These are phyloP conservation scores for Pestalotiopsis sp. DNA, from an alignment of 2,329 filamentous ascomycete genomes.

Conservation along the genomic window DNA sequence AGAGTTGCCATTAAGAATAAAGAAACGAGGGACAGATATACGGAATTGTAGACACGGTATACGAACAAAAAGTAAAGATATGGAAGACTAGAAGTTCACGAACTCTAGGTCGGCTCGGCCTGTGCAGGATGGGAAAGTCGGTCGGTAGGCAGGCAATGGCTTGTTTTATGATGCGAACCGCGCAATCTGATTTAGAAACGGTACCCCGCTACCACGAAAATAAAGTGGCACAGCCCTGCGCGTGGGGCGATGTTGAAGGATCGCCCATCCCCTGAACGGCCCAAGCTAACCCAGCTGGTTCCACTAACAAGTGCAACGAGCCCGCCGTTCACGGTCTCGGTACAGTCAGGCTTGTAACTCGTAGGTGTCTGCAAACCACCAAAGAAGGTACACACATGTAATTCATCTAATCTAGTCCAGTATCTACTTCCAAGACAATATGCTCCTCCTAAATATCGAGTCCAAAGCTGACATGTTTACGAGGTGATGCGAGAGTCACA, in stretches of 20 bases:
- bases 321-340: no score
- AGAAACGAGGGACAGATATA: neutral
- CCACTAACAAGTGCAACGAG: neutral
- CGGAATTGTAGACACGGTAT: neutral
- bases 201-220: neutral
- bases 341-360: neutral
- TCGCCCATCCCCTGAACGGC: no score
- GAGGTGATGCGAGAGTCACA: no score
- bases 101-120: neutral
- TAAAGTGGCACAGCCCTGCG: constrained; percentile 13
- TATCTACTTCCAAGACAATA: no score
- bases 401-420: no score
- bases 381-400: neutral
- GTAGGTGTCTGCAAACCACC: neutral
- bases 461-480: no score
- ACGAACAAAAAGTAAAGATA: neutral
- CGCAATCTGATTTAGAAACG: neutral
- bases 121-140: neutral
- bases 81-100: neutral
- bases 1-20: neutral
- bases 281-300: neutral
- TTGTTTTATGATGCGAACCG: neutral
- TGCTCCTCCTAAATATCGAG: no score
- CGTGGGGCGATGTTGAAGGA: constrained; percentile 3
- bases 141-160: neutral